These are phyloP conservation scores for Parvularia atlantis DNA, from an alignment of 78 protist species.

Conservation along the genomic window DNA sequence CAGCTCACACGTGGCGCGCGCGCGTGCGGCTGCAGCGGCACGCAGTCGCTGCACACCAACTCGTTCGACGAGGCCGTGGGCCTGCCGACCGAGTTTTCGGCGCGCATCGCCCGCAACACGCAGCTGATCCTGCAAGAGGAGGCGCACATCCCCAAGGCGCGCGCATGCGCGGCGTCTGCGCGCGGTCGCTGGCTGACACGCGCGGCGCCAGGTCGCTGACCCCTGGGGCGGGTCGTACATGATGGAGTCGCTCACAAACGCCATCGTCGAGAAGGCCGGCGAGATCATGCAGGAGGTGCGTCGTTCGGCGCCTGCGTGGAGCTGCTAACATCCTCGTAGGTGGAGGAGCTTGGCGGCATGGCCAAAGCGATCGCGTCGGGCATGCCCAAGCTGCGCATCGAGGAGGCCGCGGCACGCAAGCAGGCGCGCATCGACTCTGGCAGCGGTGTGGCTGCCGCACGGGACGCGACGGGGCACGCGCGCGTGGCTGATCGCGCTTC, in stretches of 20 bases:
- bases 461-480: too few species aligned
- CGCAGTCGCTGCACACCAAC: conserved; percentile 91
- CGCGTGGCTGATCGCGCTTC: too few species aligned
- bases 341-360: conserved; percentile 86
- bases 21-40: too few species aligned
- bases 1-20: neutral
- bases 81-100: conserved; percentile 86
- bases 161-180: neutral
- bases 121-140: conserved; percentile 89
- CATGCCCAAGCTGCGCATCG: conserved; percentile 91
- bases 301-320: neutral
- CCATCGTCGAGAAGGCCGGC: conserved; percentile 17
- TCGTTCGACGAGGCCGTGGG: conserved; percentile 87
- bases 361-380: conserved; percentile 74
- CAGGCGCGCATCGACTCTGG: conserved; percentile 91
- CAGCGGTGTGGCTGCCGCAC: neutral
- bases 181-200: neutral
- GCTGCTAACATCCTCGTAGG: neutral
- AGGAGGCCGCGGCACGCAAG: conserved; percentile 83
- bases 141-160: conserved; percentile 53
- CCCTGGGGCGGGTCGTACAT: conserved; percentile 93
- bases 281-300: conserved; percentile 45
- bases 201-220: conserved; percentile 48
- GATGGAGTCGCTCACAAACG: conserved; percentile 87
- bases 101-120: conserved; percentile 95